Conservation (phyloP, 2,329 filamentous ascomycete species). For the Fusarium torulosum region DNA sequence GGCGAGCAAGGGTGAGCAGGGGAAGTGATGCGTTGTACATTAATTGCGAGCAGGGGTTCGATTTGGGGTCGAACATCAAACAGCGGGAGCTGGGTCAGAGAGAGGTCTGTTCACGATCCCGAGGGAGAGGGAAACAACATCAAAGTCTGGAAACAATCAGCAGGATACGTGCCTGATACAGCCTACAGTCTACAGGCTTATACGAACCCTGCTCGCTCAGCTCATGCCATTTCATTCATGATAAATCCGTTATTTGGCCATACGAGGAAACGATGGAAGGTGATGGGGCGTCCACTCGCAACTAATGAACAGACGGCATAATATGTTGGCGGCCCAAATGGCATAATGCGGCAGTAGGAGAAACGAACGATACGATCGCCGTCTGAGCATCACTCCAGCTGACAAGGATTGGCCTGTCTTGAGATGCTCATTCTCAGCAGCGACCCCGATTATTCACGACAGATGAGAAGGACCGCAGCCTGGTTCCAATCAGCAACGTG, state of each 20-base stretch:
- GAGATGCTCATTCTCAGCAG: slow-evolving; percentile 24
- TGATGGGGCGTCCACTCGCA: slow-evolving; percentile 46
- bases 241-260: slow-evolving; percentile 23
- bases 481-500: slow-evolving; percentile 41
- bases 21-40: slow-evolving; percentile 39
- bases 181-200: slow-evolving; percentile 8
- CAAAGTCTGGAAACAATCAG: slow-evolving; percentile 33
- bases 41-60: slow-evolving; percentile 32
- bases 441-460: slow-evolving; percentile 32
- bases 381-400: slow-evolving; percentile 40
- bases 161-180: slow-evolving; percentile 22
- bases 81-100: slow-evolving; percentile 43
- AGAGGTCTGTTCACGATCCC: slow-evolving; percentile 48
- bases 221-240: slow-evolving; percentile 21
- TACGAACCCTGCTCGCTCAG: slow-evolving; percentile 26
- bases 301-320: slow-evolving; percentile 38
- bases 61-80: slow-evolving; percentile 38
- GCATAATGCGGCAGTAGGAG: slow-evolving; percentile 25
- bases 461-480: slow-evolving; percentile 46
- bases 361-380: slow-evolving; percentile 44
- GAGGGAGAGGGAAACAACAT: slow-evolving; percentile 41
- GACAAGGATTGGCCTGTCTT: slow-evolving; percentile 44
- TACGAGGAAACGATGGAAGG: slow-evolving; percentile 28
- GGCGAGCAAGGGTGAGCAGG: slow-evolving; percentile 26
- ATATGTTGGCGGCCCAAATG: slow-evolving; percentile 39